Percentiles rank a stretch among this genome's conserved stretches.
Evolutionary conservation across 2,329 filamentous ascomycete species (phyloP).

Genomic region (Aspergillus caelatus): DNA sequence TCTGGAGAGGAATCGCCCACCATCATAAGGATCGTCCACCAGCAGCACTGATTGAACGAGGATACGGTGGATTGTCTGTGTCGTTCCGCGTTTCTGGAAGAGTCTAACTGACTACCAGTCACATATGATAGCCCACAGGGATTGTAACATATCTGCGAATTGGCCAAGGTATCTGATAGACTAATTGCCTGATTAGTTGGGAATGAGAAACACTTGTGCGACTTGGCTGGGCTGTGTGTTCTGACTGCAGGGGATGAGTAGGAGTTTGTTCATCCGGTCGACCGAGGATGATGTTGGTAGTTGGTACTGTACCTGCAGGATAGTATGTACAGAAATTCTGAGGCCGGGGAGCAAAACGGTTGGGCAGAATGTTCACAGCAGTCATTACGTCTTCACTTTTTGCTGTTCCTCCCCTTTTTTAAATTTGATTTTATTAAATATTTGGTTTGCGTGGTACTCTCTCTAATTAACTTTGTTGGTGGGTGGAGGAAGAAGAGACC

Average conservation of each 20-base stretch:
- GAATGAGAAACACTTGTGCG: slow-evolving; percentile 10
- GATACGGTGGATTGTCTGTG: background rate
- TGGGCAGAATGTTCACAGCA: background rate
- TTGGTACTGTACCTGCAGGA: slow-evolving; percentile 16
- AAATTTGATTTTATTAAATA: background rate
- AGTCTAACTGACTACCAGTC: slow-evolving; percentile 6
- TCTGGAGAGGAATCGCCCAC: background rate
- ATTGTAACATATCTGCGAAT: background rate
- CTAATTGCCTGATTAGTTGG: background rate
- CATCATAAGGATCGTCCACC: background rate
- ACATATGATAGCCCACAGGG: slow-evolving; percentile 15
- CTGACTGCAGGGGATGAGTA: slow-evolving; percentile 6
- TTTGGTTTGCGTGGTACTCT: background rate
- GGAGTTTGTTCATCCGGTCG: slow-evolving; percentile 6
- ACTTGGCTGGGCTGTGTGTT: slow-evolving; percentile 11
- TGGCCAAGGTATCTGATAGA: background rate
- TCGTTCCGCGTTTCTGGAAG: background rate
- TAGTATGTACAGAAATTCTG: background rate
- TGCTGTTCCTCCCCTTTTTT: background rate
- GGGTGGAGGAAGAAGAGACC: background rate
- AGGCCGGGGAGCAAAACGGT: background rate
- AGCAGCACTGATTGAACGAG: background rate
- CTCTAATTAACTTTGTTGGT: background rate
- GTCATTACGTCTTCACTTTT: background rate
- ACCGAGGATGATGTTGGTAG: background rate